Evolutionary conservation across 2,329 filamentous ascomycete species (phyloP), one percentile per base, ranked within the genome.

Genomic region (Fusarium incarnatum): DNA sequence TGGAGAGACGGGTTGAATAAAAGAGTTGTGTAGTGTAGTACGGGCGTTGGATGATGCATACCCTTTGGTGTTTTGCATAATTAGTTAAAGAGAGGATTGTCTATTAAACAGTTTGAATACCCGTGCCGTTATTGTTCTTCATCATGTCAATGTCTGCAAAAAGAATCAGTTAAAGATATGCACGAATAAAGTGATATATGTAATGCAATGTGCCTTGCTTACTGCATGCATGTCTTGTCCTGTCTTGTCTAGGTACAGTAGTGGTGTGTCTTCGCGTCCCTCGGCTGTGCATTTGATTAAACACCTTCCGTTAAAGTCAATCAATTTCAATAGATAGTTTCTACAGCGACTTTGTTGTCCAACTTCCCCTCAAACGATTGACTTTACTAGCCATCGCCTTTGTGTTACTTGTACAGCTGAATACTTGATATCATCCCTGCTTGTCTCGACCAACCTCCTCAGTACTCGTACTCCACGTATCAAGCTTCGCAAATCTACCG

Each of bases 11-110:
- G 12, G 34, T 25, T 42, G 37, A 13, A 48, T 23, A 41, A 46
- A 56, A 49, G 49, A 67, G 46, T 15, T 49, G 48, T 71, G 58
- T 48, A 50, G 16, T 61, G 41, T 60, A 53, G 45, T 59, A 55
- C 9, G 46, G 65, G 72, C 68, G 72, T 74, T 67, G 49, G 50
- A 59, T 57, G 52, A 20, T 53, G 68, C 59, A 71, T 67, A 48
- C 63, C 61, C 32, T 48, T 65, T 61, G 49, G 53, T 73, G 64
- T 56, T 68, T 34, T 46, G 28, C 25, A 56, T 52, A 40, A 30
- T 32, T 41, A 45, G 45, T 41, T 22, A 10, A 44, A 60, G 42
- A 50, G 46, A 5, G 25, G 27, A 60, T 47, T 34, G 57, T 47
- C n/a, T 37, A 58, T 41, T 27, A 32, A 55, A 13, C 44, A 45